Base-by-base conservation (phyloP, 805 yeast species). In the Candida stauntonica region DNA sequence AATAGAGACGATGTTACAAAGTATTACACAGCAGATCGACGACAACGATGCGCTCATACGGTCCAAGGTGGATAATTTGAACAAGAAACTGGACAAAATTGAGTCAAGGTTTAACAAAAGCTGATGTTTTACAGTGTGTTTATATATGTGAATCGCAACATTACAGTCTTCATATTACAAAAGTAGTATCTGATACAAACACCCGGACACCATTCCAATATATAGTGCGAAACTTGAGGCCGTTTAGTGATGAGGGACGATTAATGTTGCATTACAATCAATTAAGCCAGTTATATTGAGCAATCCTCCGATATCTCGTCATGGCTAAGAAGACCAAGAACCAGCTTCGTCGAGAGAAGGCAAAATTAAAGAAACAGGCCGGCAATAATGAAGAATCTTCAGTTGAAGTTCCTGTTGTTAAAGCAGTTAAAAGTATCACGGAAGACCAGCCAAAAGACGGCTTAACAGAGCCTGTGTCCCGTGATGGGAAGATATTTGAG, bases 241-340 rank as follows among this genome's bases (percentile, higher is more conserved):
- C 24, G 9, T 8, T 21, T 21, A 21, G 7, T 8, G 7, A 21
- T 21, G n/a, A n/a, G n/a, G n/a, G n/a, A n/a, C n/a, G n/a, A n/a
- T n/a, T n/a, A n/a, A n/a, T n/a, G n/a, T n/a, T n/a, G n/a, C n/a
- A n/a, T n/a, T n/a, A n/a, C n/a, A n/a, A n/a, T n/a, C n/a, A n/a
- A n/a, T n/a, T n/a, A n/a, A n/a, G n/a, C n/a, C n/a, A n/a, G n/a
- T n/a, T n/a, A n/a, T n/a, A n/a, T n/a, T n/a, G n/a, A n/a, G n/a
- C n/a, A n/a, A n/a, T n/a, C n/a, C n/a, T n/a, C n/a, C n/a, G n/a
- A n/a, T n/a, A n/a, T n/a, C n/a, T n/a, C 7, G 24, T 8, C 24
- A 44, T 34, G 42, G 47, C 46, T 8, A 48, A 47, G 37, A 63
- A 62, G 54, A 41, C 64, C 7, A 64, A 64, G 50, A 64, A 64